Percentiles rank a stretch among this genome's conserved stretches.
Evolutionary conservation across 139 green algal genomes (phyloP).

Genomic region (Chlorella ohadii): DNA sequence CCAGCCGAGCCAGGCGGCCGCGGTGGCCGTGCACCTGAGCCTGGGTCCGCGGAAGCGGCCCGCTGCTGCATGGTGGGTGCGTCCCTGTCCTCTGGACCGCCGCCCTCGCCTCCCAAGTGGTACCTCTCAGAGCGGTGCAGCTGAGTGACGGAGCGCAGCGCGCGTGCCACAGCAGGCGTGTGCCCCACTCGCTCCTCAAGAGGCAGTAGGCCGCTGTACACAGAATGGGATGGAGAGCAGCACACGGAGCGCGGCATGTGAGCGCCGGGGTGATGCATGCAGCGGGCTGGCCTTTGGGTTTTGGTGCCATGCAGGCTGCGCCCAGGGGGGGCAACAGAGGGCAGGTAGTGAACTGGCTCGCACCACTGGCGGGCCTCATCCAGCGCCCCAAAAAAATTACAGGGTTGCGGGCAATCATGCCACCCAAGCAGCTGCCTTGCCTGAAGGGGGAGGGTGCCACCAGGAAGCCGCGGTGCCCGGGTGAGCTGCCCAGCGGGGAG

Average conservation of each 20-base stretch:
- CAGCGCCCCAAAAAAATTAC: no score
- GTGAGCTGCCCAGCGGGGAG: neutral
- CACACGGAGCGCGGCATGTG: no score
- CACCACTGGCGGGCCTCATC: no score
- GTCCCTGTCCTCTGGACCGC: neutral
- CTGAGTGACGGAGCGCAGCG: neutral
- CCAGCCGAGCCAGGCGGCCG: neutral
- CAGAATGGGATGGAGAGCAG: neutral
- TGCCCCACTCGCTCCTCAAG: constrained; percentile 1
- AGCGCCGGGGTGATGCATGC: no score
- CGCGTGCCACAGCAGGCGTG: constrained; percentile 10
- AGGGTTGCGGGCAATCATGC: no score
- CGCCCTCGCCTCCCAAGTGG: neutral
- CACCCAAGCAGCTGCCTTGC: neutral
- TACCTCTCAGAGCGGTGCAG: neutral
- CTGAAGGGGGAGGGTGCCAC: constrained; percentile 29
- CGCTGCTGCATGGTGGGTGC: constrained; percentile 1
- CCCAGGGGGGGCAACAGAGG: no score
- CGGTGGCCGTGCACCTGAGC: neutral
- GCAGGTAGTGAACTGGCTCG: no score
- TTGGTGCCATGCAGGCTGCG: no score
- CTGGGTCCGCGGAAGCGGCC: neutral
- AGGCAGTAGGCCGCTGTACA: constrained; percentile 24
- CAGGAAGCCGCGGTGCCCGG: constrained; percentile 13
- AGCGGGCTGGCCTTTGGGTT: no score